Evolutionary conservation across 345 rosid species (phyloP).

Genomic region (Salix udensis): DNA sequence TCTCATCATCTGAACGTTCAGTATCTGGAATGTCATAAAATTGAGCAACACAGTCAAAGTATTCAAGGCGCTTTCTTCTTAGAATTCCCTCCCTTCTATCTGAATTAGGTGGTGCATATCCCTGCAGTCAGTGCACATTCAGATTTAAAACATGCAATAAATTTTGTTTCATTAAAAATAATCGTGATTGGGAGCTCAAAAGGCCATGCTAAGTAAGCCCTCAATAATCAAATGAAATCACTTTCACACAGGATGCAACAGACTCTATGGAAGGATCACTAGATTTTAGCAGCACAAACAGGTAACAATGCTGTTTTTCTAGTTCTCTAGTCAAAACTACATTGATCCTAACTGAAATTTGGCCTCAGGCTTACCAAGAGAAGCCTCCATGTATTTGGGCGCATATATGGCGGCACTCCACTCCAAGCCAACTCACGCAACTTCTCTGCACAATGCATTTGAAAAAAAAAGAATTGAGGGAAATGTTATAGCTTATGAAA

Average conservation of each 20-base stretch:
- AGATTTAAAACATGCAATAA: conserved; percentile 41
- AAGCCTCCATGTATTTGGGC: conserved; percentile 89
- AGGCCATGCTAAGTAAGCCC: conserved; percentile 1
- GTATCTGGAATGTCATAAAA: conserved; percentile 91
- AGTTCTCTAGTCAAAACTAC: neutral
- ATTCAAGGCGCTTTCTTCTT: conserved; percentile 84
- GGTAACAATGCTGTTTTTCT: neutral
- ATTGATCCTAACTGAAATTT: neutral
- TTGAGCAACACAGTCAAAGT: conserved; percentile 90
- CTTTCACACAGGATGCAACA: neutral
- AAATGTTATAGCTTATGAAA: neutral
- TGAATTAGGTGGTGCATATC: conserved; percentile 99
- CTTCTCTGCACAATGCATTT: conserved; percentile 49
- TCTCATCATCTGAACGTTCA: conserved; percentile 98
- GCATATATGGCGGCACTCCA: conserved; percentile 92
- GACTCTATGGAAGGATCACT: neutral
- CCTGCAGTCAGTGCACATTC: conserved; percentile 94
- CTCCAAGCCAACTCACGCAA: conserved; percentile 94
- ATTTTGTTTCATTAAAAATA: neutral
- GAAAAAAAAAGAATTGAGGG: neutral
- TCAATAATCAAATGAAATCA: neutral
- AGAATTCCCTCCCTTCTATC: conserved; percentile 96
- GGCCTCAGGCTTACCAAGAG: conserved; percentile 65
- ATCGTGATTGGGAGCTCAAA: neutral
- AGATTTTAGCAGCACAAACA: neutral